Conservation (phyloP, 345 rosid species). For the Populus davidiana region DNA sequence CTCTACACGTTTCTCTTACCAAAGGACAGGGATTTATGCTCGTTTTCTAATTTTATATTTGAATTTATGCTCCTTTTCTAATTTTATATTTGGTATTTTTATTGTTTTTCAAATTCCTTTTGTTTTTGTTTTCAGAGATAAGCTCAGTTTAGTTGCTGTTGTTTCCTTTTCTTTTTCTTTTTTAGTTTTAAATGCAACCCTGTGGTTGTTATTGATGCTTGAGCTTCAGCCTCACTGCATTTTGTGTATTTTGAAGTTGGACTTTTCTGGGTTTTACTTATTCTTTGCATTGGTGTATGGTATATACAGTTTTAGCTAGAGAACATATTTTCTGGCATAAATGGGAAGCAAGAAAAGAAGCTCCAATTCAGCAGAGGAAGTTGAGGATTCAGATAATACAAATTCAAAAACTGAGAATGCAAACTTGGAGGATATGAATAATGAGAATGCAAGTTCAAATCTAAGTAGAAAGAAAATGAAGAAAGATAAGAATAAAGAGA, state of each 20-base stretch:
- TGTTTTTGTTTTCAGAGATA: too few species aligned
- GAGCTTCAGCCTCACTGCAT: not conserved
- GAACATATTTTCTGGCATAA: slow-evolving; percentile 8
- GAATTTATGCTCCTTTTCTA: not conserved
- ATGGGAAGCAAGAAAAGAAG: slow-evolving; percentile 69
- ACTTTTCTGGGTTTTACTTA: not conserved
- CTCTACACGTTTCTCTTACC: too few species aligned
- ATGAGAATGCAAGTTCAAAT: not conserved
- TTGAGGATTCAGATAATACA: slow-evolving; percentile 21
- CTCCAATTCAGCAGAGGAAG: slow-evolving; percentile 32
- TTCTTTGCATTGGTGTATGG: not conserved
- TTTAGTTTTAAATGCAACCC: not conserved
- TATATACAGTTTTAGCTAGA: not conserved
- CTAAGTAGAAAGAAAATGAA: slow-evolving; percentile 43
- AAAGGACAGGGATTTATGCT: too few species aligned
- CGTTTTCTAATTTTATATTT: not conserved
- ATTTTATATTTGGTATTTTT: not conserved
- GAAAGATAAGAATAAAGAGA: slow-evolving; percentile 18
- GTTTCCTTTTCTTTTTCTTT: not conserved
- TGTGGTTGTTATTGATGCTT: not conserved
- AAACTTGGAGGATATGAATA: slow-evolving; percentile 19
- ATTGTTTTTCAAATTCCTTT: too few species aligned
- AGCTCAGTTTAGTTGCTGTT: too few species aligned
- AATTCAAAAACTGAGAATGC: slow-evolving; percentile 15
- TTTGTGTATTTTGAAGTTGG: not conserved